Evolutionary conservation across 305 asterid genomes (phyloP), one percentile per base, ranked within the genome.

Genomic region (Andrographis paniculata): DNA sequence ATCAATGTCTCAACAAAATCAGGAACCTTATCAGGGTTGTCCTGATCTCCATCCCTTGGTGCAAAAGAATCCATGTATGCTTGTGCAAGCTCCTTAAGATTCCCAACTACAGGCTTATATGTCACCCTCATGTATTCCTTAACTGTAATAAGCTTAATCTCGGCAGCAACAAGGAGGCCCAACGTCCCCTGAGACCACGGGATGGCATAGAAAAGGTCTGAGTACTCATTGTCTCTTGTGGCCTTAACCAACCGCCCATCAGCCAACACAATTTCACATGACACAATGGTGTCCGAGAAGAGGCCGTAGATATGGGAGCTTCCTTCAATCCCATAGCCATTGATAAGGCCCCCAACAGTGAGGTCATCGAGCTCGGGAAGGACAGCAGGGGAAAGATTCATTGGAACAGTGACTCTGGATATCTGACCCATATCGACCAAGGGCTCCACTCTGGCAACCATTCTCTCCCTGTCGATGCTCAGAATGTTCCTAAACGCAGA

Each of bases 141-240:
- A 9, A 87, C 14, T 17, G 74, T 91, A 50, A 83, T 84, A 36
- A 87, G 96, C 77, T 80, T 87, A 67, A 87, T 84, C 79, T 87
- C 96, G 17, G 96, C 96, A 9, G 96, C 73, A 50, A 84, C 95
- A 14, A 87, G 92, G 47, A 87, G 81, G 33, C 95, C 96, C 5
- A 87, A 61, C 16, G 96, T 87, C 33, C 96, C 96, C 59, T 87
- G 96, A 61, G 96, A 87, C 96, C 96, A 87, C 0, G 96, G 96
- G 60, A 87, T 71, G 15, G 87, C 82, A 60, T 87, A 78, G 64
- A 78, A 87, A 17, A 87, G 93, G 58, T 87, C 96, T 3, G 96
- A 71, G 60, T 63, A 84, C 52, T 87, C 88, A 9, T 87, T 87
- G 73, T 87, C 96, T 64, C 68, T 84, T 1, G 96, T 87, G 16